These are phyloP conservation scores for Mariannaea elegans DNA, from an alignment of 2,329 filamentous ascomycete species.

Conservation along the genomic window DNA sequence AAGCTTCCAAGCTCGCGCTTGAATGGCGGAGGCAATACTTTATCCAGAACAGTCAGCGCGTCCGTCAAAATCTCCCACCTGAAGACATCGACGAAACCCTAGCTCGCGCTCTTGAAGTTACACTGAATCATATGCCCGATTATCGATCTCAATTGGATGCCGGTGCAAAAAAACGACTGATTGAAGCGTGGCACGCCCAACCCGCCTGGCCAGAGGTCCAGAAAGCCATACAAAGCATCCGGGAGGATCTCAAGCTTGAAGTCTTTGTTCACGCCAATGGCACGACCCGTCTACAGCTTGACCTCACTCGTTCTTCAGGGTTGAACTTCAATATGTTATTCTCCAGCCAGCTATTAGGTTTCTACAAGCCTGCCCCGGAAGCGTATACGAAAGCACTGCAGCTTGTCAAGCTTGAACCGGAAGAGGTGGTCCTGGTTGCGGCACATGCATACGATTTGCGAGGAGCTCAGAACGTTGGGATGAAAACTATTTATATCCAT, in stretches of 20 bases:
- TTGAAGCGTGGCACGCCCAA: slow-evolving; percentile 58
- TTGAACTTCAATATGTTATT: slow-evolving; percentile 61
- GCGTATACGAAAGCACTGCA: slow-evolving; percentile 56
- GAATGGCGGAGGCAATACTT: slow-evolving; percentile 63
- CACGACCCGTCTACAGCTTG: slow-evolving; percentile 62
- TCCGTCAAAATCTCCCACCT: slow-evolving; percentile 40
- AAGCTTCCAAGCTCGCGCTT: slow-evolving; percentile 54
- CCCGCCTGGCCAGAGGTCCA: slow-evolving; percentile 61
- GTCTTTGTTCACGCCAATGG: slow-evolving; percentile 64
- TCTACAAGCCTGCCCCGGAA: slow-evolving; percentile 57
- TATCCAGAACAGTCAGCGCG: slow-evolving; percentile 51
- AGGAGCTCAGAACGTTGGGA: slow-evolving; percentile 56
- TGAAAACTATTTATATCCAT: slow-evolving; percentile 62
- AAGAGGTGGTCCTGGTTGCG: slow-evolving; percentile 62
- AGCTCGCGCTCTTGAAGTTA: slow-evolving; percentile 47
- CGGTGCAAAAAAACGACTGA: slow-evolving; percentile 33
- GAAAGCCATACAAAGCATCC: slow-evolving; percentile 51
- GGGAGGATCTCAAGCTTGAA: slow-evolving; percentile 48
- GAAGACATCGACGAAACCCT: slow-evolving; percentile 64
- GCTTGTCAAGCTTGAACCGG: slow-evolving; percentile 53
- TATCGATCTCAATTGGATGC: slow-evolving; percentile 25
- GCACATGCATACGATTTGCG: slow-evolving; percentile 64
- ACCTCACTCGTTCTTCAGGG: slow-evolving; percentile 57
- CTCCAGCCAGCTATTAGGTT: slow-evolving; percentile 59
- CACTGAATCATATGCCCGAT: slow-evolving; percentile 38